Percentiles rank a stretch among this genome's conserved stretches.
phyloP scores from a whole-genome alignment of 2,329 filamentous ascomycete genomes.

The Penicillium sp. region DNA sequence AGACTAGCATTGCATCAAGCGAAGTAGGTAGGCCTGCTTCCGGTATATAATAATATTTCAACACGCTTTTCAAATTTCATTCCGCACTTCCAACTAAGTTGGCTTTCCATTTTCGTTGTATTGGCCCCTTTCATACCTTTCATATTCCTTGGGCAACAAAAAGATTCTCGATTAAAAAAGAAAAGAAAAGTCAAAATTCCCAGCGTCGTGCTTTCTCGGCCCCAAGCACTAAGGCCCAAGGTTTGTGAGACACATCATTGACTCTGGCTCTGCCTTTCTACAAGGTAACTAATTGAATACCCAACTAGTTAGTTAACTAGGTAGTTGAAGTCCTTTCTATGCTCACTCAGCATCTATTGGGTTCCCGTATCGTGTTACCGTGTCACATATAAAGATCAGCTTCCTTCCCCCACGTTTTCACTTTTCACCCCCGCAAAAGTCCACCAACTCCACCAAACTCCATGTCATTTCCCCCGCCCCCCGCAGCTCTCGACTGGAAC shows the following conservation, averaged over 20 bases:
- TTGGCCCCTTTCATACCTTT: too few relatives aligned
- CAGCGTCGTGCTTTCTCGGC: too few relatives aligned
- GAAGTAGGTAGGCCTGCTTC: background rate
- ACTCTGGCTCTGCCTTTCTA: background rate
- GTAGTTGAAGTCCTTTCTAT: background rate
- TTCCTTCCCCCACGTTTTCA: background rate
- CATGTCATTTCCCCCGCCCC: constrained; percentile 14
- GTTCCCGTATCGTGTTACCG: too few relatives aligned
- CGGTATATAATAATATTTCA: background rate
- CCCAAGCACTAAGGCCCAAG: background rate
- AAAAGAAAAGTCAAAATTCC: too few relatives aligned
- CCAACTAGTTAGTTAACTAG: too few relatives aligned
- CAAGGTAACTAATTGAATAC: too few relatives aligned
- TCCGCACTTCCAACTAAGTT: too few relatives aligned
- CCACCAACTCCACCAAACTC: constrained; percentile 16
- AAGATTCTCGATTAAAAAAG: too few relatives aligned
- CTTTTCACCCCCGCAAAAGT: background rate
- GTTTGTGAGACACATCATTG: background rate
- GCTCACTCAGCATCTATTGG: background rate
- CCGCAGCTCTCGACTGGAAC: constrained; percentile 64
- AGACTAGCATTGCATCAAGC: background rate
- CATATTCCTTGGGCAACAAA: too few relatives aligned
- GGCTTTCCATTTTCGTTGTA: too few relatives aligned
- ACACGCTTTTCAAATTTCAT: background rate
- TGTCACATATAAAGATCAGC: background rate